phyloP scores from a whole-genome alignment of 345 rosid genomes.

The Citrus reticulata region DNA sequence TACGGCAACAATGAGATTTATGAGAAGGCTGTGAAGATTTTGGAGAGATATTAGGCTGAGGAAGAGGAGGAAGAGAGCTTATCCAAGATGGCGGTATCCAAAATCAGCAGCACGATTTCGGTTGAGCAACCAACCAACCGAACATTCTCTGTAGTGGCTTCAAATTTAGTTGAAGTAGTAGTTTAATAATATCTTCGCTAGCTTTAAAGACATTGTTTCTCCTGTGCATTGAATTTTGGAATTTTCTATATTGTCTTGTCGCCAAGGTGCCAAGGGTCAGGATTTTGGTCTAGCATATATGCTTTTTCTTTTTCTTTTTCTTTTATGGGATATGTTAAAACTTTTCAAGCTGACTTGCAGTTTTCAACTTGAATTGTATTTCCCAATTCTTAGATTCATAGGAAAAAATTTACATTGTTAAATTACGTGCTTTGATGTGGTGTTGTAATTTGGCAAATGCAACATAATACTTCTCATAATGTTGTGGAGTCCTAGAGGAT shows the following conservation, averaged over 20 bases:
- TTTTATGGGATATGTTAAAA: background rate
- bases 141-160: slow-evolving; percentile 59
- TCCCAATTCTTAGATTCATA: too few species aligned
- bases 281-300: slow-evolving; percentile 39
- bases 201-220: slow-evolving; percentile 4
- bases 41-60: slow-evolving; percentile 79
- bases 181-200: slow-evolving; percentile 1
- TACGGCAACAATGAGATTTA: slow-evolving; percentile 82
- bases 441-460: too few species aligned
- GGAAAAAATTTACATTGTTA: too few species aligned
- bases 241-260: background rate
- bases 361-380: too few species aligned
- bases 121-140: slow-evolving; percentile 52
- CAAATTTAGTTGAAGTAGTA: slow-evolving; percentile 48
- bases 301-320: slow-evolving; percentile 6
- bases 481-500: too few species aligned
- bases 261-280: slow-evolving; percentile 26
- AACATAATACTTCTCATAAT: too few species aligned
- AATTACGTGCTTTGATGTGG: too few species aligned
- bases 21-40: slow-evolving; percentile 70
- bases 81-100: slow-evolving; percentile 35
- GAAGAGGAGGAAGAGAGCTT: slow-evolving; percentile 53
- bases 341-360: too few species aligned
- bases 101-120: slow-evolving; percentile 38
- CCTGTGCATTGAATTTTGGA: background rate